phyloP scores from a whole-genome alignment of 2,329 filamentous ascomycete species.

The Diaporthe ampelina region DNA sequence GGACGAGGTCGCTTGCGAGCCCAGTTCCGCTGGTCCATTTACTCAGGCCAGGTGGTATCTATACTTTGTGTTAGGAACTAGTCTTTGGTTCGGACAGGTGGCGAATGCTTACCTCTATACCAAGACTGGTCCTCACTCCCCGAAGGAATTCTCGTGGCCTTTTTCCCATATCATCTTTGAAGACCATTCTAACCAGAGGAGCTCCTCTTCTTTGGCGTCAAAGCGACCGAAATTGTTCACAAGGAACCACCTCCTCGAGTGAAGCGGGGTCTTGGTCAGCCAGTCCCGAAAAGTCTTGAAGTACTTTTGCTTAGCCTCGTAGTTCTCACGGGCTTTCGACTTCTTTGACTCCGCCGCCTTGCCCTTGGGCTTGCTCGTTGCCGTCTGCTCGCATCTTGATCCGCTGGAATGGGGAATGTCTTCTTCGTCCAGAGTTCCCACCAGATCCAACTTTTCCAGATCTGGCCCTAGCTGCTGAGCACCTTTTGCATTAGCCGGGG shows the following conservation, averaged over 20 bases:
- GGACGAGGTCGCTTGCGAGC: too few species aligned
- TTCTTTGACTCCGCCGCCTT: too few species aligned
- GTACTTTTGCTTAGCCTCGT: background rate
- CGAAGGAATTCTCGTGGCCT: background rate
- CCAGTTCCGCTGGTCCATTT: background rate
- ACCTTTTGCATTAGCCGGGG: too few species aligned
- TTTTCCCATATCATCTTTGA: constrained; percentile 38
- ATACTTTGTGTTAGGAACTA: background rate
- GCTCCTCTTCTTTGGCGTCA: background rate
- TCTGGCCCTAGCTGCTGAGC: too few species aligned
- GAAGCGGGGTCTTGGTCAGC: constrained; percentile 37
- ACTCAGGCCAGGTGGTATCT: background rate
- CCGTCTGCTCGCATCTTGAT: too few species aligned
- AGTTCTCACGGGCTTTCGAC: background rate
- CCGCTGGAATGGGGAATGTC: background rate
- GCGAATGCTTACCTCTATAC: background rate
- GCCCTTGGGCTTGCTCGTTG: background rate
- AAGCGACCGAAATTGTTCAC: background rate
- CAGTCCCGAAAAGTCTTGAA: constrained; percentile 11
- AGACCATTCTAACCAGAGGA: constrained; percentile 36
- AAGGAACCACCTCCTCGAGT: constrained; percentile 37
- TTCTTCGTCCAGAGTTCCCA: too few species aligned
- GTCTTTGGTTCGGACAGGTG: background rate
- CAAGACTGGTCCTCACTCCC: background rate
- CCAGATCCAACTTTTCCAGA: too few species aligned